Percentiles rank a stretch among this genome's conserved stretches.
Conservation (phyloP, 495 filamentous ascomycete species). For the Penicillium mononematosum region DNA sequence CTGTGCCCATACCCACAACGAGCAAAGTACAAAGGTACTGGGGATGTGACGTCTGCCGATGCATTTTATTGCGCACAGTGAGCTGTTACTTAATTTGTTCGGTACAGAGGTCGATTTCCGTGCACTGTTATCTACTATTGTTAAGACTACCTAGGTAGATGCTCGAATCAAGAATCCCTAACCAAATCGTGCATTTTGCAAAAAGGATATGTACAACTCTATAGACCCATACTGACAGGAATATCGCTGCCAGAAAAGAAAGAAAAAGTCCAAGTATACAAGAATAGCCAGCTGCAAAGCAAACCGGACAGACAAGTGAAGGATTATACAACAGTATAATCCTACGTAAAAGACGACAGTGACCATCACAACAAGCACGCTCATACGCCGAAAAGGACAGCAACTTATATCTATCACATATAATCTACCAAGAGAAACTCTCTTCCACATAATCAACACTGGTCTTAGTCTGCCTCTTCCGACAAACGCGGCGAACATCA, state of each 20-base stretch:
- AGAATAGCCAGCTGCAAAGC: slow-evolving; percentile 11
- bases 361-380: slow-evolving; percentile 9
- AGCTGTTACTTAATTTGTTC: background rate
- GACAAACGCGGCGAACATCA: slow-evolving; percentile 73
- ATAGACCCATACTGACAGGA: slow-evolving; percentile 4
- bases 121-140: background rate
- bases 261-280: slow-evolving; percentile 1
- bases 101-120: background rate
- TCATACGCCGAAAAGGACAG: slow-evolving; percentile 11
- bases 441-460: slow-evolving; percentile 86
- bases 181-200: slow-evolving; percentile 16
- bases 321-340: background rate
- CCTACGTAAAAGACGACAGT: background rate
- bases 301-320: background rate
- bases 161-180: too few relatives aligned
- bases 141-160: background rate
- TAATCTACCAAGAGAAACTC: slow-evolving; percentile 76
- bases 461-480: slow-evolving; percentile 59
- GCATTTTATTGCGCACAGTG: background rate
- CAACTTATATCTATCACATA: background rate
- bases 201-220: slow-evolving; percentile 21
- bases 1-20: background rate
- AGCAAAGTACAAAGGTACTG: background rate
- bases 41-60: background rate
- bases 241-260: slow-evolving; percentile 4